Evolutionary conservation across 495 filamentous ascomycete genomes (phyloP).

Genomic region (Amphirosellinia nigrospora): DNA sequence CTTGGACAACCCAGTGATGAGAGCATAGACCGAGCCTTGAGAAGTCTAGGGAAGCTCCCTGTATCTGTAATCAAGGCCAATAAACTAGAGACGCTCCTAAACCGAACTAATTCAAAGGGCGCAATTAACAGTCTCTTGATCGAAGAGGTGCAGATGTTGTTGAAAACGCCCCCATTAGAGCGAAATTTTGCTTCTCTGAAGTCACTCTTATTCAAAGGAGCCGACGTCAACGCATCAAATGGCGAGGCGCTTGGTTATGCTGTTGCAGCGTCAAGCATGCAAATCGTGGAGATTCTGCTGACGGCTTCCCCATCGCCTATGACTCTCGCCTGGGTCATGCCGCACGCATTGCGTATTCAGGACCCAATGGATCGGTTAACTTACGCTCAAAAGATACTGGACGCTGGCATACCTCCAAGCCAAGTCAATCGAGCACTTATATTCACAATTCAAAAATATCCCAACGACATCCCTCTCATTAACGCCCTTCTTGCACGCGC

Average conservation of each 20-base stretch:
- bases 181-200: conserved; percentile 42
- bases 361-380: conserved; percentile 51
- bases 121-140: conserved; percentile 41
- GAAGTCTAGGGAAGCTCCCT: conserved; percentile 39
- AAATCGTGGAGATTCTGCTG: conserved; percentile 50
- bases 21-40: conserved; percentile 43
- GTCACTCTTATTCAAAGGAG: conserved; percentile 49
- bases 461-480: conserved; percentile 48
- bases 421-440: conserved; percentile 52
- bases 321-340: conserved; percentile 44
- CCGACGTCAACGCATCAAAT: conserved; percentile 50
- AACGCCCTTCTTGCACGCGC: conserved; percentile 45
- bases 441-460: conserved; percentile 48
- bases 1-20: conserved; percentile 44
- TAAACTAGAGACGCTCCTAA: conserved; percentile 47
- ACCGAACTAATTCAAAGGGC: conserved; percentile 44
- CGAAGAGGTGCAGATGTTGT: conserved; percentile 48
- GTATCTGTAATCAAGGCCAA: conserved; percentile 42
- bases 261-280: conserved; percentile 45
- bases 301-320: conserved; percentile 40
- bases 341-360: conserved; percentile 48
- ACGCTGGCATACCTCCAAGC: conserved; percentile 44
- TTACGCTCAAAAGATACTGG: conserved; percentile 49
- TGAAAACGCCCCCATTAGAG: conserved; percentile 35
- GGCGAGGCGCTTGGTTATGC: conserved; percentile 49